Percentiles rank a stretch among this genome's conserved stretches.
These are phyloP conservation scores for Hirsutella thompsonii DNA, from an alignment of 2,329 filamentous ascomycete genomes.

Conservation along the genomic window DNA sequence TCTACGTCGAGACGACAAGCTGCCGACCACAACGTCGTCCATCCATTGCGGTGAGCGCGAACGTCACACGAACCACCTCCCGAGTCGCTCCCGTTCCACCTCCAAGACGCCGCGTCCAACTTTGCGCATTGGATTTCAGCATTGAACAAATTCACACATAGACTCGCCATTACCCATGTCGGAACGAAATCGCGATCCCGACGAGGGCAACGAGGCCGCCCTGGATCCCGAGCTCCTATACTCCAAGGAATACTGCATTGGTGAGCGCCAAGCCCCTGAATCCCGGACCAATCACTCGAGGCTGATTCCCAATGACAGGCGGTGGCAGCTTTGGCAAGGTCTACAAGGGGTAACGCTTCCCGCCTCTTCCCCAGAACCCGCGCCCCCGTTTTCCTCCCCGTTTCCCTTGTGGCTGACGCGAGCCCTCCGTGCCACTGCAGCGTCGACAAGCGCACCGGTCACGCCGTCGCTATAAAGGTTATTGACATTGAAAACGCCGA, in stretches of 20 bases:
- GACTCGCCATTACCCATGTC: slow-evolving; percentile 25
- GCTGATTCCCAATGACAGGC: slow-evolving; percentile 35
- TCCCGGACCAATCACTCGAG: neutral
- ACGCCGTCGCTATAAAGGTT: slow-evolving; percentile 93
- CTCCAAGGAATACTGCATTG: slow-evolving; percentile 84
- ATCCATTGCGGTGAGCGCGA: no score
- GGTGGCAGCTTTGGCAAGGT: slow-evolving; percentile 98
- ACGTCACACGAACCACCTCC: no score
- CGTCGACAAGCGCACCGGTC: slow-evolving; percentile 84
- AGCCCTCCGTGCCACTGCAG: slow-evolving; percentile 27
- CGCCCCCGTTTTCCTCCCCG: no score
- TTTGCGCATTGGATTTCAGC: no score
- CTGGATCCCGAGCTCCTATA: slow-evolving; percentile 82
- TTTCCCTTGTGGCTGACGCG: neutral
- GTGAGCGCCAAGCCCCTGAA: slow-evolving; percentile 27
- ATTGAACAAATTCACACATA: no score
- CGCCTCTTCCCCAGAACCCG: neutral
- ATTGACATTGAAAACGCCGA: slow-evolving; percentile 99
- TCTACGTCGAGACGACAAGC: no score
- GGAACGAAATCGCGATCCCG: slow-evolving; percentile 32
- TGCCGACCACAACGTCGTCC: no score
- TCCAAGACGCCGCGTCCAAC: no score
- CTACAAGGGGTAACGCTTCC: slow-evolving; percentile 68
- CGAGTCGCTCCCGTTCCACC: no score
- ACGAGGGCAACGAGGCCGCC: slow-evolving; percentile 36